phyloP scores from a whole-genome alignment of 306 rosid genomes.

The Spatholobus suberectus region DNA sequence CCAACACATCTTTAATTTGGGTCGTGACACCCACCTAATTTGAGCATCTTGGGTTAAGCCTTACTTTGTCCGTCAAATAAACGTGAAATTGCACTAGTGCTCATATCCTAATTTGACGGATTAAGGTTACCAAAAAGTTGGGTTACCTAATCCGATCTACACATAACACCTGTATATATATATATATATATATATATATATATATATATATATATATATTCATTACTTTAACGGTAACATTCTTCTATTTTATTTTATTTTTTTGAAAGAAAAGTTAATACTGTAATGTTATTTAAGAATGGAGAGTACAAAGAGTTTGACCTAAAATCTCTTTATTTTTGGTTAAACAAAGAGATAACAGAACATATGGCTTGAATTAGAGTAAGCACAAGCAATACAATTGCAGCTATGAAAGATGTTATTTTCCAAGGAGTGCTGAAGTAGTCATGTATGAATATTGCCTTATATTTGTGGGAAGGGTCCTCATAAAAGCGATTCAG shows the following conservation, averaged over 20 bases:
- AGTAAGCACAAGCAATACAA: conserved; percentile 33
- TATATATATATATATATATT: no score
- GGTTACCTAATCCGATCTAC: no score
- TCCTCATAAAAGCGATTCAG: conserved; percentile 33
- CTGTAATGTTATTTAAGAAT: not conserved
- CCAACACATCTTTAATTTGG: no score
- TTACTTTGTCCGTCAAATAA: no score
- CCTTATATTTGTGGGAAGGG: conserved; percentile 29
- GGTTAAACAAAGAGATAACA: conserved; percentile 4
- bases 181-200: no score
- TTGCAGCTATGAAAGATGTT: conserved; percentile 28
- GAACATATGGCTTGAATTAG: conserved; percentile 37
- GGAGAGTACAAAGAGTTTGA: not conserved
- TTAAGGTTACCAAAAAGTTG: no score
- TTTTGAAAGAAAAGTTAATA: not conserved
- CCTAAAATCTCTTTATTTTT: not conserved
- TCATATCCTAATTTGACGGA: no score
- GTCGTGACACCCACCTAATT: no score
- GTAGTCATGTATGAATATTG: conserved; percentile 39
- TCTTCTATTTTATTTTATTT: not conserved
- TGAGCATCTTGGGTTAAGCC: no score
- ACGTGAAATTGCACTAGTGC: no score
- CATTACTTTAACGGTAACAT: no score
- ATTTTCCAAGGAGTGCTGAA: conserved; percentile 42
- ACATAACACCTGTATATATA: no score